phyloP scores from a whole-genome alignment of 2,329 filamentous ascomycete genomes.

The Apiospora rasikravindrae region DNA sequence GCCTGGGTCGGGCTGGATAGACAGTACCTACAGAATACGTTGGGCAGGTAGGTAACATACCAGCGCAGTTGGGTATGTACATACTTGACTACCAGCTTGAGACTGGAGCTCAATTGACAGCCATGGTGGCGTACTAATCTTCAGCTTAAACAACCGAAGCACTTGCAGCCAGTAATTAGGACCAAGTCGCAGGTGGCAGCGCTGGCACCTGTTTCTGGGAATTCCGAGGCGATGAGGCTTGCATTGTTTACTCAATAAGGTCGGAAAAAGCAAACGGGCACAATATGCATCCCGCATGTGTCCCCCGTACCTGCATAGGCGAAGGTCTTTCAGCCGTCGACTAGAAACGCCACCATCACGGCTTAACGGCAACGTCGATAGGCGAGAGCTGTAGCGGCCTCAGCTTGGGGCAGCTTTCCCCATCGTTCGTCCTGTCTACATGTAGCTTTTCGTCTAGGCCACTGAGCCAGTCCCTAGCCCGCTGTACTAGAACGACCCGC shows the following conservation, averaged over 20 bases:
- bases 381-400: not conserved
- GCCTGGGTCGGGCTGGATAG: no score
- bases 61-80: no score
- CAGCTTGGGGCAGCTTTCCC: not conserved
- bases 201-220: not conserved
- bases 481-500: not conserved
- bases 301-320: not conserved
- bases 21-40: no score
- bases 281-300: not conserved
- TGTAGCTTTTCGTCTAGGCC: not conserved
- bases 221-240: not conserved
- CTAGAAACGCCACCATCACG: not conserved
- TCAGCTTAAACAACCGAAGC: no score
- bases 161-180: no score
- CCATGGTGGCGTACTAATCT: no score
- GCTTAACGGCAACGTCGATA: not conserved
- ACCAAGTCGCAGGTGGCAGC: not conserved
- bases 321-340: not conserved
- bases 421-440: not conserved
- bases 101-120: no score
- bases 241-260: not conserved
- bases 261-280: not conserved
- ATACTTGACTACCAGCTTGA: no score
- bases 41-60: no score
- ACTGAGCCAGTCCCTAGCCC: not conserved